A percentile compares a stretch with the other conserved stretches of the same genome.
These are phyloP conservation scores for Trichoderma cornu-damae DNA, from an alignment of 2,329 filamentous ascomycete species.

Conservation along the genomic window DNA sequence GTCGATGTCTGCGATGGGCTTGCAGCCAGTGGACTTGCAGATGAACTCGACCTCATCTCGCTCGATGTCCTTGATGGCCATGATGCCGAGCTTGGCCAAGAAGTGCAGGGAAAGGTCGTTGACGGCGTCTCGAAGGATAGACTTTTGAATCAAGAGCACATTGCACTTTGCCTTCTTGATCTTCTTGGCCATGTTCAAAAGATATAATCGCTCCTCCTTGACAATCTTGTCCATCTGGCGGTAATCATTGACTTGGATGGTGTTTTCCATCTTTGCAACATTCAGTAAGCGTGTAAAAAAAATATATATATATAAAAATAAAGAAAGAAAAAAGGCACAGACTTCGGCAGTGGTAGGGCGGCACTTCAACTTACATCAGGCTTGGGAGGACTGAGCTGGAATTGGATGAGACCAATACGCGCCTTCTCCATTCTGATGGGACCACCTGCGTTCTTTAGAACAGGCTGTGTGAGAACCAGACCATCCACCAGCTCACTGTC, in stretches of 20 bases:
- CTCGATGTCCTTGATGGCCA: constrained; percentile 96
- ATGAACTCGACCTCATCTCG: constrained; percentile 98
- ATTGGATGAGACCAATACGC: constrained; percentile 92
- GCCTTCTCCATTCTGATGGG: constrained; percentile 95
- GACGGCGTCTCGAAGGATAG: constrained; percentile 92
- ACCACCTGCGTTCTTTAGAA: constrained; percentile 89
- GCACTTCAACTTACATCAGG: constrained; percentile 65
- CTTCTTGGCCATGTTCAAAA: constrained; percentile 99
- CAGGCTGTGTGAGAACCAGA: constrained; percentile 83
- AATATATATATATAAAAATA: too few species aligned
- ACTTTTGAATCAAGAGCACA: constrained; percentile 96
- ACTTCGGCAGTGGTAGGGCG: not conserved
- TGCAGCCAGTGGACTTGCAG: constrained; percentile 98
- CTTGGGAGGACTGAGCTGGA: constrained; percentile 96
- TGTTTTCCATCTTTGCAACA: constrained; percentile 82
- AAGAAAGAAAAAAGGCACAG: too few species aligned
- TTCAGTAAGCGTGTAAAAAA: constrained; percentile 22
- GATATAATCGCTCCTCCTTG: constrained; percentile 96
- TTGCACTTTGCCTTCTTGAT: constrained; percentile 99
- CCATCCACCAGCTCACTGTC: constrained; percentile 97
- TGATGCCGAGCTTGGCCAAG: constrained; percentile 91
- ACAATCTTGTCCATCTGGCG: constrained; percentile 99
- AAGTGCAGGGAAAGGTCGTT: constrained; percentile 98
- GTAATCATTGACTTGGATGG: constrained; percentile 98
- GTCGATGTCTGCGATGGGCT: constrained; percentile 96